These are phyloP conservation scores for Lachnum nothofagi DNA, from an alignment of 2,329 filamentous ascomycete species.

Conservation along the genomic window DNA sequence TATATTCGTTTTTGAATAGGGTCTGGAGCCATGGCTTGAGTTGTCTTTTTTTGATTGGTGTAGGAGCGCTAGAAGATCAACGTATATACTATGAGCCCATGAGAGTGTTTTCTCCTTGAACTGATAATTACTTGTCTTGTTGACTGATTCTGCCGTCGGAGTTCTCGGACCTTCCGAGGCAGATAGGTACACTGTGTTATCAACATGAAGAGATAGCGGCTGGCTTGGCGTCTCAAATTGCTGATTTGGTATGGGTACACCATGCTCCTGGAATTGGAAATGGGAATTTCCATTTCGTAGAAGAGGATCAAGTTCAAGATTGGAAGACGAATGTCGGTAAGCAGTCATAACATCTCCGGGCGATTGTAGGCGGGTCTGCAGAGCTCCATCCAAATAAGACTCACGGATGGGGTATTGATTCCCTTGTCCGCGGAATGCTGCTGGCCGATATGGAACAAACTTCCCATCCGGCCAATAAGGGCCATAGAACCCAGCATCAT, in stretches of 20 bases:
- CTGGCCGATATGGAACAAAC: conserved; percentile 48
- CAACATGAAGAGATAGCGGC: conserved; percentile 5
- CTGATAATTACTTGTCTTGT: conserved; percentile 34
- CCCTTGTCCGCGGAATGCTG: conserved; percentile 50
- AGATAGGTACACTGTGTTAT: conserved; percentile 7
- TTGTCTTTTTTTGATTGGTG: conserved; percentile 52
- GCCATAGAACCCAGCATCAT: conserved; percentile 52
- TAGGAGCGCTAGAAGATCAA: conserved; percentile 62
- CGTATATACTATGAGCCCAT: conserved; percentile 68
- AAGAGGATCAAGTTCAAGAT: conserved; percentile 10
- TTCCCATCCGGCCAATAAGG: conserved; percentile 62
- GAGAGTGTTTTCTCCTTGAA: conserved; percentile 66
- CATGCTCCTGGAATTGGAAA: conserved; percentile 6
- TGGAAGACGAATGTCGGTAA: conserved; percentile 10
- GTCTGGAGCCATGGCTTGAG: conserved; percentile 33
- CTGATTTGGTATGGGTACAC: conserved; percentile 2
- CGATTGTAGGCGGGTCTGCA: conserved; percentile 12
- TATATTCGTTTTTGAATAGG: conserved; percentile 46
- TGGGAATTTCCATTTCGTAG: conserved; percentile 1
- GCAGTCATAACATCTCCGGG: conserved; percentile 11
- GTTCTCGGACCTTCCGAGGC: conserved; percentile 20
- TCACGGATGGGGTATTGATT: conserved; percentile 25
- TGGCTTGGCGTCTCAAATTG: conserved; percentile 3
- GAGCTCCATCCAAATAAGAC: conserved; percentile 7
- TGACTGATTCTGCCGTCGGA: conserved; percentile 21